phyloP scores from a whole-genome alignment of 2,329 filamentous ascomycete genomes.

The Bipolaris cookei region DNA sequence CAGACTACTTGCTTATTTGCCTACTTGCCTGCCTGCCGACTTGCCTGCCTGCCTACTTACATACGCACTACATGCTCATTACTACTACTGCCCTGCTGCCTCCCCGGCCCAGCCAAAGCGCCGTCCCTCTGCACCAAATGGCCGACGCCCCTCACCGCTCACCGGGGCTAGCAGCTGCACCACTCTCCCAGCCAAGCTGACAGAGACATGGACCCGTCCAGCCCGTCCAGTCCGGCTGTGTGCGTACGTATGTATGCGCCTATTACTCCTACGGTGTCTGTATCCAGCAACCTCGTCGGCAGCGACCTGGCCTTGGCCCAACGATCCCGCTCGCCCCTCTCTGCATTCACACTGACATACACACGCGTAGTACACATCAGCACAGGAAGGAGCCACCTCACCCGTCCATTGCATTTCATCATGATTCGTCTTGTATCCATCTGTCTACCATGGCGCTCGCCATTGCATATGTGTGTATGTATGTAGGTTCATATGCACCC shows the following conservation, averaged over 20 bases:
- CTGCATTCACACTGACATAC: neutral
- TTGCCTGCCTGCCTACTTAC: too few species aligned
- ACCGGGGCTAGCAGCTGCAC: constrained; percentile 7
- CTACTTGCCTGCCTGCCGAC: too few species aligned
- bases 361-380: neutral
- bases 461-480: neutral
- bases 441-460: neutral
- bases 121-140: neutral
- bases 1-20: too few species aligned
- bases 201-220: constrained; percentile 3
- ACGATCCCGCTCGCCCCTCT: neutral
- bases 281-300: neutral
- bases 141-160: constrained; percentile 4
- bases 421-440: neutral
- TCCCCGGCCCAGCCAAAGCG: neutral
- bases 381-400: neutral
- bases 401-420: neutral
- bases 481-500: neutral
- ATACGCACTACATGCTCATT: neutral
- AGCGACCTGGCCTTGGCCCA: neutral
- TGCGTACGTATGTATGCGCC: too few species aligned
- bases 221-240: neutral
- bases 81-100: neutral
- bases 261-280: neutral
- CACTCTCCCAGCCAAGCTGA: constrained; percentile 2